Evolutionary conservation across 345 rosid genomes (phyloP).

Genomic region (Populus deltoides): DNA sequence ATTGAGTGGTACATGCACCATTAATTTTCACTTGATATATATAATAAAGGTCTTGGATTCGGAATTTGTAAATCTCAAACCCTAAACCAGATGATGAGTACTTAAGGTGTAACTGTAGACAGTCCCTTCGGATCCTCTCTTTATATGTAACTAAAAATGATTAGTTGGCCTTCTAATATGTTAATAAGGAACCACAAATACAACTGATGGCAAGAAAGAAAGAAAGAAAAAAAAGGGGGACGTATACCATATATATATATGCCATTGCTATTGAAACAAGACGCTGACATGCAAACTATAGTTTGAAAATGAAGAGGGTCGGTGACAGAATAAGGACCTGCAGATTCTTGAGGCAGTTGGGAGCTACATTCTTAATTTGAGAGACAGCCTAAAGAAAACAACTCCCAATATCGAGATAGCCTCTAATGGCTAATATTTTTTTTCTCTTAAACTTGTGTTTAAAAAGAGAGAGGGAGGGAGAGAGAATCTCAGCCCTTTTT

Average conservation of each 20-base stretch:
- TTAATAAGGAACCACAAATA: background rate
- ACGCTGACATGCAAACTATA: too few relatives aligned
- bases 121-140: background rate
- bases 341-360: constrained; percentile 17
- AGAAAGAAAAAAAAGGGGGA: too few relatives aligned
- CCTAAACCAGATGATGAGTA: background rate
- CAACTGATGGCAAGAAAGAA: background rate
- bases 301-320: constrained; percentile 8
- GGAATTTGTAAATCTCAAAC: background rate
- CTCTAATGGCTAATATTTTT: background rate
- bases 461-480: background rate
- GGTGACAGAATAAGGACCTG: constrained; percentile 11
- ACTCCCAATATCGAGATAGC: background rate
- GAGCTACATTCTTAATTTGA: background rate
- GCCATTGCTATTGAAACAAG: too few relatives aligned
- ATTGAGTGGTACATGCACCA: background rate
- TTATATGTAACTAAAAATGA: too few relatives aligned
- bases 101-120: background rate
- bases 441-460: background rate
- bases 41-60: background rate
- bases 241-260: too few relatives aligned
- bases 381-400: background rate
- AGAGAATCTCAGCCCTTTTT: constrained; percentile 5
- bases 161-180: background rate
- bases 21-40: too few relatives aligned